Evolutionary conservation across 2,329 filamentous ascomycete species (phyloP).

Genomic region (Ilyonectria mors-panacis): DNA sequence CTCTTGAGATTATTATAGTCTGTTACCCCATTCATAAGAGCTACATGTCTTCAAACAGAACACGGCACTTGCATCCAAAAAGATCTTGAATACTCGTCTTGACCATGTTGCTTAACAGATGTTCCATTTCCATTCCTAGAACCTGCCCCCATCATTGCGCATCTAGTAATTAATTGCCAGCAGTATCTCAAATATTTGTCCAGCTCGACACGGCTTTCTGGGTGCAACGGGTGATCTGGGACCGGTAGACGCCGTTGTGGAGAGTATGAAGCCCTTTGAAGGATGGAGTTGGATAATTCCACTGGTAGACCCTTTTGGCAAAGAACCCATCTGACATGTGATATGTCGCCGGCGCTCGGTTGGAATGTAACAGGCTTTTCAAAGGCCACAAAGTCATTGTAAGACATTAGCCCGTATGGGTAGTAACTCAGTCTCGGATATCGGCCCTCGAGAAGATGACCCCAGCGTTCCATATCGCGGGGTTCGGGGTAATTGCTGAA

Average conservation of each 20-base stretch:
- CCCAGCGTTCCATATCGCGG: neutral
- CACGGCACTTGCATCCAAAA: neutral
- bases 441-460: neutral
- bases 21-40: too few relatives aligned
- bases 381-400: neutral
- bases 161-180: neutral
- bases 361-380: neutral
- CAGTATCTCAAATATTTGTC: slow-evolving; percentile 4
- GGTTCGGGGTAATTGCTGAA: neutral
- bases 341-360: neutral
- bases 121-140: slow-evolving; percentile 1
- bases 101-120: slow-evolving; percentile 1
- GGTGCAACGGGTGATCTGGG: neutral
- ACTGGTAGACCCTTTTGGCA: slow-evolving; percentile 5
- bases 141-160: neutral
- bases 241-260: neutral
- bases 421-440: neutral
- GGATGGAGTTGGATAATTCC: slow-evolving; percentile 6
- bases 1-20: too few relatives aligned
- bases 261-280: slow-evolving; percentile 6
- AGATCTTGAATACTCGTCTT: neutral
- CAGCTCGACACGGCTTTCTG: neutral
- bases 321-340: neutral
- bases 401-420: slow-evolving; percentile 4
- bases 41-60: too few relatives aligned